phyloP scores from a whole-genome alignment of 208 protist genomes.

The Trypanosoma boissoni region DNA sequence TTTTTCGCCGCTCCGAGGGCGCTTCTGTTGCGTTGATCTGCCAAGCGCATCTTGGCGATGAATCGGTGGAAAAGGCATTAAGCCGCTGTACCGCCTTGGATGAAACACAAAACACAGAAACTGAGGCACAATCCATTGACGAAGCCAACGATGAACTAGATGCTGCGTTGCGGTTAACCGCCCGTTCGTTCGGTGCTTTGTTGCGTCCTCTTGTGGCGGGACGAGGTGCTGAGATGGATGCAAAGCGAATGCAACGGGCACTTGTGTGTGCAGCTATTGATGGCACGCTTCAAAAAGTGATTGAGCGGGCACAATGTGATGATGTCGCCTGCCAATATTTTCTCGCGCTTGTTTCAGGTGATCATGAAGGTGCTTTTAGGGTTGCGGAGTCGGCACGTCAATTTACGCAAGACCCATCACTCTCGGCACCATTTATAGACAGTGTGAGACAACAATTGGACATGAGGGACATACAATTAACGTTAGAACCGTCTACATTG shows the following conservation, averaged over 20 bases:
- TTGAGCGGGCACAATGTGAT: constrained; percentile 16
- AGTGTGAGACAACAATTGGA: constrained; percentile 38
- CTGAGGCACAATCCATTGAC: background rate
- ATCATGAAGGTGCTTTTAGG: constrained; percentile 58
- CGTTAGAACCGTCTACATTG: constrained; percentile 29
- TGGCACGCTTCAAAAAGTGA: constrained; percentile 10
- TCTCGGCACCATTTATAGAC: constrained; percentile 43
- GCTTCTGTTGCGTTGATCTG: constrained; percentile 46
- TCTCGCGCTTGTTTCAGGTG: constrained; percentile 62
- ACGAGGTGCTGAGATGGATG: constrained; percentile 26
- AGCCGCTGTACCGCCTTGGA: too few species aligned
- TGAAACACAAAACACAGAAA: background rate
- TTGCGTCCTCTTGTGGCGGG: constrained; percentile 62
- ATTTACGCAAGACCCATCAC: constrained; percentile 41
- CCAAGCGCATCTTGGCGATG: constrained; percentile 26
- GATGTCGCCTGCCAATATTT: constrained; percentile 52
- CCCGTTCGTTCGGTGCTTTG: constrained; percentile 54
- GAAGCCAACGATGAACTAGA: constrained; percentile 4
- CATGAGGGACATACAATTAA: constrained; percentile 25
- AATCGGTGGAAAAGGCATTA: background rate
- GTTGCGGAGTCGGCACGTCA: constrained; percentile 50
- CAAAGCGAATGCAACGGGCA: constrained; percentile 39
- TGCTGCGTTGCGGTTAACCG: background rate
- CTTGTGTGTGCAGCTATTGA: constrained; percentile 35
- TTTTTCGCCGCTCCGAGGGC: constrained; percentile 66